Evolutionary conservation across 2,329 filamentous ascomycete genomes (phyloP), one percentile per base, ranked within the genome.

Genomic region (Pseudocercospora pini-densiflorae): DNA sequence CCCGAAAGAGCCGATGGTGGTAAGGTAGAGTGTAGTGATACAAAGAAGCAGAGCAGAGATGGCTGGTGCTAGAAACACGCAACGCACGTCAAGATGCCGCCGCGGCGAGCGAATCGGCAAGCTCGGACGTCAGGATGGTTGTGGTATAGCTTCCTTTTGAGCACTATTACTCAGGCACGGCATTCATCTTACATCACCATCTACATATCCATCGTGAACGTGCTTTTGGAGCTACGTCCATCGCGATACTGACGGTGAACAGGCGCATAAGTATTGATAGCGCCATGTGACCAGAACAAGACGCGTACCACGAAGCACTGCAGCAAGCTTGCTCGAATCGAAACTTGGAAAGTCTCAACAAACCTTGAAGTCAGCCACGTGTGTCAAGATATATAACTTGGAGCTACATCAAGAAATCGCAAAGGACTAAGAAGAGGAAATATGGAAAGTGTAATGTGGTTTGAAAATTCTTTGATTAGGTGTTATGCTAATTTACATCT

Each of bases 401-500:
- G 51, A 55, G 16, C 40, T 8, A 8, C 12, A 55, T 55, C 16
- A 19, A 31, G 51, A 14, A n/a, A 19, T 16, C 7, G 14, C 51
- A 24, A 10, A 24, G 12, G 23, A 1, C 2, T 1, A 51, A 16
- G 19, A 9, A 51, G 33, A 55, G 10, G 51, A 16, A 55, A 55
- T 19, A 8, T 14, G 24, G 16, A 24, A 21, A 24, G n/a, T 21
- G 9, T 21, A 10, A 5, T 7, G 3, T 12, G 9, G 2, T 43
- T 19, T n/a, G 14, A 40, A 40, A 7, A 23, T 24, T 21, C 19
- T 55, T 55, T 43, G 55, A 43, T 58, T 62, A 63, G 10, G n/a
- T 27, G 21, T 64, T 65, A 58, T 57, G 57, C 63, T 68, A 68
- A 47, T 63, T 24, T 63, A 65, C 66, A 68, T 47, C 24, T 54